Evolutionary conservation across 2,329 filamentous ascomycete genomes (phyloP).

Genomic region (Fusarium mangiferae): DNA sequence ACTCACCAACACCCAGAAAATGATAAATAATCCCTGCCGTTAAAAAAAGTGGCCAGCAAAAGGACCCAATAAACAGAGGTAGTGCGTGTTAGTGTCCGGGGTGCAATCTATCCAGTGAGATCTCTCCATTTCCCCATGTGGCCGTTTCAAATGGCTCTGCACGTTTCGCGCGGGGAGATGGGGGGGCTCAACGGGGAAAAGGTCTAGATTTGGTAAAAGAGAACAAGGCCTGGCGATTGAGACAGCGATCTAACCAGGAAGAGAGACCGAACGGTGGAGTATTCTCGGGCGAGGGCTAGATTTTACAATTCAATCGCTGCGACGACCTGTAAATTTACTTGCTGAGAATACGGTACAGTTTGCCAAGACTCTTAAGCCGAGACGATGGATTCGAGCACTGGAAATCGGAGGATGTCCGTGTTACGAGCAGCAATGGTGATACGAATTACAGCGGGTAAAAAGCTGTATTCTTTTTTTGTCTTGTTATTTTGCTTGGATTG

Average conservation of each 20-base stretch:
- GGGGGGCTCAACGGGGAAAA: background rate
- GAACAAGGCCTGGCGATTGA: background rate
- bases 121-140: constrained; percentile 31
- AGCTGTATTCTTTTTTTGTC: background rate
- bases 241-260: constrained; percentile 11
- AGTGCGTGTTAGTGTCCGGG: background rate
- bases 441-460: background rate
- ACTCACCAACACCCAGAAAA: background rate
- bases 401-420: background rate
- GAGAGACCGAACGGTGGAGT: constrained; percentile 32
- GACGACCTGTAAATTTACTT: background rate
- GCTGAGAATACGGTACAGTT: background rate
- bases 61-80: background rate
- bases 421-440: background rate
- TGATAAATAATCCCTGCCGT: background rate
- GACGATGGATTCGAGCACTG: background rate
- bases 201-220: constrained; percentile 7
- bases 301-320: background rate
- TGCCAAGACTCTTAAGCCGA: background rate
- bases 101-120: constrained; percentile 23
- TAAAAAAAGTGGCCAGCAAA: background rate
- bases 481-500: background rate
- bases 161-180: constrained; percentile 11
- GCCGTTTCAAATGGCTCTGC: constrained; percentile 20
- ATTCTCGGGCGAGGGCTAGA: background rate